phyloP scores from a whole-genome alignment of 352 stramenopile genomes.

The Globisporangium echinulatum region DNA sequence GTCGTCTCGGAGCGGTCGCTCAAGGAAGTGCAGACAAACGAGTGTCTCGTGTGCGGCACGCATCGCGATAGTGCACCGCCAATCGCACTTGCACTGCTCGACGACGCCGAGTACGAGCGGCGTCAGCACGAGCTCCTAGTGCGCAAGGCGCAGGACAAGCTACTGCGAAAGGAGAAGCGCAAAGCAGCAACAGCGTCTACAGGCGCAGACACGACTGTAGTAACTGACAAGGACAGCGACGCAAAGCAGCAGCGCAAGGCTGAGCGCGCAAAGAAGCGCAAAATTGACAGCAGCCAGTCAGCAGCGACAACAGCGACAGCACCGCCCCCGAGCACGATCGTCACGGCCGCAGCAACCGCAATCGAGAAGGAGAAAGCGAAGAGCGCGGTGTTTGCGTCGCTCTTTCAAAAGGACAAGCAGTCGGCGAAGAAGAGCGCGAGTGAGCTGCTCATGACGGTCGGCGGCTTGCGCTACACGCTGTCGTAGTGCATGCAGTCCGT shows the following conservation, averaged over 20 bases:
- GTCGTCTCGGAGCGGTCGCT: slow-evolving; percentile 85
- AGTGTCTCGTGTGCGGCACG: slow-evolving; percentile 66
- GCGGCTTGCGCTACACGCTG: slow-evolving; percentile 77
- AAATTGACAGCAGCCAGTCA: slow-evolving; percentile 12
- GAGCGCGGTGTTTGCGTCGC: slow-evolving; percentile 74
- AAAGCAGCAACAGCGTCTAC: background rate
- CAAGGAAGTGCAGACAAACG: slow-evolving; percentile 69
- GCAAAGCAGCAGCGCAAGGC: slow-evolving; percentile 11
- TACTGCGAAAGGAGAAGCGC: slow-evolving; percentile 32
- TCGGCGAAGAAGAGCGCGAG: slow-evolving; percentile 64
- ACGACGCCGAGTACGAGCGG: slow-evolving; percentile 49
- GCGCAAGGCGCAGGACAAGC: slow-evolving; percentile 43
- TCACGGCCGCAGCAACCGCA: slow-evolving; percentile 42
- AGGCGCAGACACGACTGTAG: background rate
- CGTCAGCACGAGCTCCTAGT: slow-evolving; percentile 39
- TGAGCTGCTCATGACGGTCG: slow-evolving; percentile 81
- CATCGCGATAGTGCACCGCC: slow-evolving; percentile 45
- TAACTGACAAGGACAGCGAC: slow-evolving; percentile 5
- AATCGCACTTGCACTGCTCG: slow-evolving; percentile 53
- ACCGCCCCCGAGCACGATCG: slow-evolving; percentile 33
- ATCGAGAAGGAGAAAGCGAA: slow-evolving; percentile 67
- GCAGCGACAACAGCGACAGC: slow-evolving; percentile 9
- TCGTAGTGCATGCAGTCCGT: slow-evolving; percentile 33
- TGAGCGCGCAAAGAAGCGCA: slow-evolving; percentile 40
- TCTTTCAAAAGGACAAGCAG: slow-evolving; percentile 65